A percentile compares a stretch with the other conserved stretches of the same genome.
These are phyloP conservation scores for Trichoderma hamatum DNA, from an alignment of 2,329 filamentous ascomycete genomes.

Conservation along the genomic window DNA sequence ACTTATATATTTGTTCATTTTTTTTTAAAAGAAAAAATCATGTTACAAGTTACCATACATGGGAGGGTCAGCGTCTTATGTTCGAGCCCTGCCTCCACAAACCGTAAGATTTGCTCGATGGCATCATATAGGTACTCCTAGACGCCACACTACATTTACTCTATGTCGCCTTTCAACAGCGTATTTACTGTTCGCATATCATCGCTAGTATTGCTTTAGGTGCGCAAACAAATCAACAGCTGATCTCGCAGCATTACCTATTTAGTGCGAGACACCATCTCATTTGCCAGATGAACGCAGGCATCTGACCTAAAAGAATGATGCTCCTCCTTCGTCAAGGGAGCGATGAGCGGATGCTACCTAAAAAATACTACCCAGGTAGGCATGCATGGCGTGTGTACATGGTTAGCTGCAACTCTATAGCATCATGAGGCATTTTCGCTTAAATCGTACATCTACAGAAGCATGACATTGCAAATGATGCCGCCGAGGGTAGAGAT, in stretches of 20 bases:
- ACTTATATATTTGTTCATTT: background rate
- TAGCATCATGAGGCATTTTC: background rate
- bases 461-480: background rate
- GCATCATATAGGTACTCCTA: background rate
- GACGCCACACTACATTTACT: background rate
- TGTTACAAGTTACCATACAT: background rate
- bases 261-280: background rate
- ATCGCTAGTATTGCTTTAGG: background rate
- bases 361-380: background rate
- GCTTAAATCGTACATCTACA: background rate
- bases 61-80: constrained; percentile 8
- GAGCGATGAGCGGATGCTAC: background rate
- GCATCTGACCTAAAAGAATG: constrained; percentile 6
- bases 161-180: background rate
- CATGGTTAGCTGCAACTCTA: background rate
- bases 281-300: background rate
- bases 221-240: background rate
- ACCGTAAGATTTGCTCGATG: background rate
- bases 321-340: background rate
- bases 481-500: too few relatives aligned
- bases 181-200: background rate
- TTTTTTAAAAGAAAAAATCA: too few relatives aligned
- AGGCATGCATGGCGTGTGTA: background rate
- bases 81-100: background rate
- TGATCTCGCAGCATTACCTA: background rate